Conservation (phyloP, 2,329 filamentous ascomycete species). For the Fusarium hostae region DNA sequence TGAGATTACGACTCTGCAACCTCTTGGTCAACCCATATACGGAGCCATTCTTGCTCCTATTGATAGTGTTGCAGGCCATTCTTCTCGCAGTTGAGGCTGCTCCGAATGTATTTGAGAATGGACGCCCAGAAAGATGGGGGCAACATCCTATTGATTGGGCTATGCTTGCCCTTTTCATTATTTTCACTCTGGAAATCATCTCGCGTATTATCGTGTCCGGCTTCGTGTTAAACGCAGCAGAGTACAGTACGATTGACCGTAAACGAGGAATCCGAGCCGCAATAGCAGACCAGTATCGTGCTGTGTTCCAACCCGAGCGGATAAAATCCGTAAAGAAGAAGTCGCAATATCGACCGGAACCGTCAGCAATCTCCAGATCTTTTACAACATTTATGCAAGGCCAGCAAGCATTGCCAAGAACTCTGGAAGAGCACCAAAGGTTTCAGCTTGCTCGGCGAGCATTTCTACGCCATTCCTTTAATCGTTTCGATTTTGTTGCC, state of each 20-base stretch:
- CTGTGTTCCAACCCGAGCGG: conserved; percentile 84
- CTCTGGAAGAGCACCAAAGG: conserved; percentile 80
- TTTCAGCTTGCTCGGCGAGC: conserved; percentile 88
- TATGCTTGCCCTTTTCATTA: conserved; percentile 82
- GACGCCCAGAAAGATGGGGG: conserved; percentile 74
- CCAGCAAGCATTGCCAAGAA: conserved; percentile 67
- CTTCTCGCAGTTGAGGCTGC: conserved; percentile 88
- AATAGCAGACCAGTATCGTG: conserved; percentile 78
- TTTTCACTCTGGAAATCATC: conserved; percentile 89
- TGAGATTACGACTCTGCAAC: conserved; percentile 82
- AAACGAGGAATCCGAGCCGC: conserved; percentile 78
- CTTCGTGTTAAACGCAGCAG: conserved; percentile 86
- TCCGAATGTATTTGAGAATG: conserved; percentile 73
- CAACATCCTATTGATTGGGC: conserved; percentile 78
- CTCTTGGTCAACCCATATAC: conserved; percentile 86
- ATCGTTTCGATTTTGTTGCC: conserved; percentile 92
- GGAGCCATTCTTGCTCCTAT: conserved; percentile 84
- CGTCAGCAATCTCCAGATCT: conserved; percentile 77
- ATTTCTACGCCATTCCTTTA: conserved; percentile 94
- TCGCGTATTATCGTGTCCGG: conserved; percentile 92
- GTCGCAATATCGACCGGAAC: conserved; percentile 58
- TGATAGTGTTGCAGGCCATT: conserved; percentile 90
- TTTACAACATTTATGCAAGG: conserved; percentile 83
- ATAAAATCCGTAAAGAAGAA: conserved; percentile 72
- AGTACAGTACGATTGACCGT: conserved; percentile 91